Conservation (phyloP, 1,284 basidiomycete species). For the Fomitopsis pinicola region DNA sequence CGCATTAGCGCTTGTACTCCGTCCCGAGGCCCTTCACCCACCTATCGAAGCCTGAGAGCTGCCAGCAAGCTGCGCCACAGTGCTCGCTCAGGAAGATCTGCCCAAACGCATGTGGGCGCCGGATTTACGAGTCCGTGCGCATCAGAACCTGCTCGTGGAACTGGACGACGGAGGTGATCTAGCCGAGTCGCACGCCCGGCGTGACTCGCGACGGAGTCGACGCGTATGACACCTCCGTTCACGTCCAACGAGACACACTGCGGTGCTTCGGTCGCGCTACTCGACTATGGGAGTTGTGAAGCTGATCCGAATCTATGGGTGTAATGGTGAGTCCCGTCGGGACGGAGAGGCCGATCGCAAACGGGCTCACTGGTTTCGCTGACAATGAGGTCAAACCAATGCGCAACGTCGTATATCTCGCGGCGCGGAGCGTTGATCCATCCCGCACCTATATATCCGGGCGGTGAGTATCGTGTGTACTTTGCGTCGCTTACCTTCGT, state of each 20-base stretch:
- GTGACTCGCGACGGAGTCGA: conserved; percentile 42
- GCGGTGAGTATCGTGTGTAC: background rate
- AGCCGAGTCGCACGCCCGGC: conserved; percentile 42
- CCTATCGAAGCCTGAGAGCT: conserved; percentile 35
- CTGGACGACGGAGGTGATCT: conserved; percentile 35
- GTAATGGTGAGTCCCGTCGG: background rate
- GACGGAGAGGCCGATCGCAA: background rate
- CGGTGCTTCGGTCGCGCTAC: conserved; percentile 18
- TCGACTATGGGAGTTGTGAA: conserved; percentile 25
- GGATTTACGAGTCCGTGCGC: conserved; percentile 38
- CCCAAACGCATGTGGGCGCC: conserved; percentile 41
- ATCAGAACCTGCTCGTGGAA: conserved; percentile 34
- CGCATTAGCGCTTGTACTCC: conserved; percentile 40
- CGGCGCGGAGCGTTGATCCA: conserved; percentile 35
- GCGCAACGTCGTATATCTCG: conserved; percentile 37
- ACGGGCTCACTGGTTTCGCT: conserved; percentile 31
- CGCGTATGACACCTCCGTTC: conserved; percentile 42
- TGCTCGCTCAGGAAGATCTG: conserved; percentile 40
- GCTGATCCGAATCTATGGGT: conserved; percentile 33
- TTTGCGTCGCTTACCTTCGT: background rate
- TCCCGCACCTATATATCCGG: too few species aligned
- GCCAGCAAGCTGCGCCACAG: conserved; percentile 36
- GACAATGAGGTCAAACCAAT: conserved; percentile 40
- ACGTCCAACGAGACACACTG: conserved; percentile 37
- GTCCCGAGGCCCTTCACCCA: conserved; percentile 37